Evolutionary conservation across 2,329 filamentous ascomycete species (phyloP).

Genomic region (Elsinoe arachidis): DNA sequence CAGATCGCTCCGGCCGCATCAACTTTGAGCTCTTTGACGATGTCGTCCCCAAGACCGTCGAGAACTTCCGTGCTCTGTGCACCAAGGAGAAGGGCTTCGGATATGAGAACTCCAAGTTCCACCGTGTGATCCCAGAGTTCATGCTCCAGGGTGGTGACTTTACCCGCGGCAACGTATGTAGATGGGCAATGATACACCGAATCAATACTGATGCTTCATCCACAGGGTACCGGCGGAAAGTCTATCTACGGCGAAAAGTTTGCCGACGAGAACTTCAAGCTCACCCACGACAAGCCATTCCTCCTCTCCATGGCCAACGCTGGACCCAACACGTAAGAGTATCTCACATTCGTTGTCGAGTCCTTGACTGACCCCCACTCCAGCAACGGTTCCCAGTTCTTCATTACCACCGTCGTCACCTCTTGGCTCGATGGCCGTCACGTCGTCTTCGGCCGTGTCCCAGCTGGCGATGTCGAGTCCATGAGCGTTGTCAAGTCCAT

Average conservation of each 20-base stretch:
- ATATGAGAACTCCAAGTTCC: conserved; percentile 76
- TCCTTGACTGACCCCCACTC: conserved; percentile 6
- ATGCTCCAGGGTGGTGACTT: conserved; percentile 99
- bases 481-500: conserved; percentile 50
- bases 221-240: conserved; percentile 85
- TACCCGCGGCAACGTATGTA: conserved; percentile 78
- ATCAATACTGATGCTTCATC: conserved; percentile 12
- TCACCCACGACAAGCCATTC: conserved; percentile 88
- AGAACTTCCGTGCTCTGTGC: conserved; percentile 93
- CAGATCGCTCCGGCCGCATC: conserved; percentile 69
- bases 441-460: conserved; percentile 75
- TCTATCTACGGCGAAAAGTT: conserved; percentile 98
- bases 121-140: conserved; percentile 96
- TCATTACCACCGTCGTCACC: conserved; percentile 60
- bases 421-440: conserved; percentile 68
- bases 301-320: conserved; percentile 97
- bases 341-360: conserved; percentile 16
- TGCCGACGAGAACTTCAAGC: conserved; percentile 88
- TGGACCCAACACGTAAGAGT: conserved; percentile 75
- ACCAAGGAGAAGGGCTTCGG: conserved; percentile 89
- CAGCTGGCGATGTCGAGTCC: conserved; percentile 43
- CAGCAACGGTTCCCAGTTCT: conserved; percentile 65
- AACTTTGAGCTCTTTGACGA: conserved; percentile 83
- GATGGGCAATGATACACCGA: not conserved
- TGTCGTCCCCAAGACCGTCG: conserved; percentile 83